Evolutionary conservation across 1,284 basidiomycete species (phyloP).

Genomic region (Phellopilus nigrolimitatus): DNA sequence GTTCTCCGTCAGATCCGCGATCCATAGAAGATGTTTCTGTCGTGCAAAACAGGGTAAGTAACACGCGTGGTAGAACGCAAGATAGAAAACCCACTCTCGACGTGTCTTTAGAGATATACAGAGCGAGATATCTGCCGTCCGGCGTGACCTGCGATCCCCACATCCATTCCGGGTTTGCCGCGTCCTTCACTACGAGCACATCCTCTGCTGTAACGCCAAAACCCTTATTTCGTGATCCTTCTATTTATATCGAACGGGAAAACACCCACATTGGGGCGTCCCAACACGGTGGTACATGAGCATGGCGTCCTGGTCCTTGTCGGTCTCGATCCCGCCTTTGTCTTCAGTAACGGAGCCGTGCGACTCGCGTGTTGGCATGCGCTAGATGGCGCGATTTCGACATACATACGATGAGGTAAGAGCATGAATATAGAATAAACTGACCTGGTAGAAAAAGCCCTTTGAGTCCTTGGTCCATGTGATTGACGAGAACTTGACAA

Average conservation of each 20-base stretch:
- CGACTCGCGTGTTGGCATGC: slow-evolving; percentile 50
- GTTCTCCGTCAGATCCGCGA: slow-evolving; percentile 57
- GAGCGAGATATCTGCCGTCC: slow-evolving; percentile 60
- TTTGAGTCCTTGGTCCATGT: slow-evolving; percentile 73
- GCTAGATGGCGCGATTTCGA: too few species aligned
- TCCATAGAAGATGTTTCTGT: slow-evolving; percentile 73
- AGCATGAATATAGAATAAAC: slow-evolving; percentile 14
- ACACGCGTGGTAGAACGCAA: neutral
- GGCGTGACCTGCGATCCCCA: slow-evolving; percentile 50
- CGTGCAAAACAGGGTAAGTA: slow-evolving; percentile 8
- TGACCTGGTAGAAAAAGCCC: slow-evolving; percentile 80
- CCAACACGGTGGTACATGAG: slow-evolving; percentile 72
- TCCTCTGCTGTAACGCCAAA: slow-evolving; percentile 53
- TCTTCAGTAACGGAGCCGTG: slow-evolving; percentile 48
- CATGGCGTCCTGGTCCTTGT: slow-evolving; percentile 64
- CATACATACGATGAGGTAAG: neutral
- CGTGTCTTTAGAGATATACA: slow-evolving; percentile 57
- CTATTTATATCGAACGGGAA: neutral
- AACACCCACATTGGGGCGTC: slow-evolving; percentile 56
- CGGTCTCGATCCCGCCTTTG: slow-evolving; percentile 59
- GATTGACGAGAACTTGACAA: slow-evolving; percentile 71
- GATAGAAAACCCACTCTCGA: slow-evolving; percentile 43
- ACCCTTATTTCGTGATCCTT: neutral
- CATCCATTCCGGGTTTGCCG: slow-evolving; percentile 63
- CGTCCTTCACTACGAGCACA: slow-evolving; percentile 59